phyloP scores from a whole-genome alignment of 2,329 filamentous ascomycete species.

The Penicillium sp. region DNA sequence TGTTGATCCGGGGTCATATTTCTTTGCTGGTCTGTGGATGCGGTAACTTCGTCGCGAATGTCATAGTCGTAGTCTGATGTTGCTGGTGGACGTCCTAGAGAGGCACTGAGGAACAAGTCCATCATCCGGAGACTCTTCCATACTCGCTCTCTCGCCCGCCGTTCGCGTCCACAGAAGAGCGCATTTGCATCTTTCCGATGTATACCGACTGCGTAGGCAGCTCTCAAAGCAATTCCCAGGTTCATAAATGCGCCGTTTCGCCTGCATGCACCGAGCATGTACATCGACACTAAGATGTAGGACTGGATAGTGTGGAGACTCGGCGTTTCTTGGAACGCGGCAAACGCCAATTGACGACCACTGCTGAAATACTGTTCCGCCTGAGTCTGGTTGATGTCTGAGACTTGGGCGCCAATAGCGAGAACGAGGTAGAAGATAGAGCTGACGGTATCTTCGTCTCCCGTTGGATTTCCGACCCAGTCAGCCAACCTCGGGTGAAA shows the following conservation, averaged over 20 bases:
- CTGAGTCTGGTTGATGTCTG: conserved; percentile 37
- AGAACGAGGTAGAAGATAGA: conserved; percentile 51
- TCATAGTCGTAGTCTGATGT: conserved; percentile 51
- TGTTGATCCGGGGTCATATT: conserved; percentile 33
- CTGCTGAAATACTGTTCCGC: conserved; percentile 48
- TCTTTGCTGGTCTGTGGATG: conserved; percentile 20
- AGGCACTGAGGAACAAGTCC: conserved; percentile 50
- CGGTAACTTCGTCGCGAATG: conserved; percentile 31
- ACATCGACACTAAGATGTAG: conserved; percentile 50
- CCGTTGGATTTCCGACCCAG: conserved; percentile 36
- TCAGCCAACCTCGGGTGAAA: conserved; percentile 38
- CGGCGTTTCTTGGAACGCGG: conserved; percentile 47
- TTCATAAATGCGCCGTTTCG: conserved; percentile 53
- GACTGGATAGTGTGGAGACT: conserved; percentile 51
- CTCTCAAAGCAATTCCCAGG: conserved; percentile 50
- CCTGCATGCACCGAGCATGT: conserved; percentile 50
- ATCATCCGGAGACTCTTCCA: conserved; percentile 53
- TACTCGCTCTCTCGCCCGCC: conserved; percentile 45
- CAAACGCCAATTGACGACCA: conserved; percentile 44
- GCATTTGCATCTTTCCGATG: conserved; percentile 52
- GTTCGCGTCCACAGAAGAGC: conserved; percentile 44
- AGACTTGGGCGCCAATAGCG: conserved; percentile 47
- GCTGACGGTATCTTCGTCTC: conserved; percentile 41
- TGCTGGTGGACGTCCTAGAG: conserved; percentile 50
- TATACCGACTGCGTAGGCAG: conserved; percentile 51